These are phyloP conservation scores for Carex scoparia DNA, from an alignment of 176 grass and related monocot genomes.

Conservation along the genomic window DNA sequence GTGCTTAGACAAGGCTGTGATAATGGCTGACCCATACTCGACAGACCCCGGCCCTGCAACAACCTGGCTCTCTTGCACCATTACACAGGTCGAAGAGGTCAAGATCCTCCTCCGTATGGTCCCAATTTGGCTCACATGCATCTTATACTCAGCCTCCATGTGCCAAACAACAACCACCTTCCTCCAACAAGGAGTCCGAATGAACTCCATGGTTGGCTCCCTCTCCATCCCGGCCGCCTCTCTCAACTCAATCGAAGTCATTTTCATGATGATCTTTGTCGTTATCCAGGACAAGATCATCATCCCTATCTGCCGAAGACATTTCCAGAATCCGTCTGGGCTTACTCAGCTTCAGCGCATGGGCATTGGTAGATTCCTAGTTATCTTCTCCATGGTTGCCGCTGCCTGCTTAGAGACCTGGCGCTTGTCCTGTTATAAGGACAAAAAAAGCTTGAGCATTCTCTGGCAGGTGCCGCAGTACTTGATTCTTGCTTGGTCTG, in stretches of 20 bases:
- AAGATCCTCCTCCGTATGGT: slow-evolving; percentile 82
- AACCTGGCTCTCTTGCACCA: slow-evolving; percentile 39
- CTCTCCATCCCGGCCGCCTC: slow-evolving; percentile 74
- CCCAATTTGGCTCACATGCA: slow-evolving; percentile 66
- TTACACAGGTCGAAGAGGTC: slow-evolving; percentile 86
- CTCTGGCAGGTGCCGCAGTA: slow-evolving; percentile 73
- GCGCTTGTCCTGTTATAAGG: slow-evolving; percentile 38
- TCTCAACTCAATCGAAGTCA: slow-evolving; percentile 51
- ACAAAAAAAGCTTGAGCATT: slow-evolving; percentile 49
- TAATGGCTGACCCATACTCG: slow-evolving; percentile 35
- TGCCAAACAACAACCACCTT: slow-evolving; percentile 76
- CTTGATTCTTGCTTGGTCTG: slow-evolving; percentile 54
- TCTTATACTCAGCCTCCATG: slow-evolving; percentile 57
- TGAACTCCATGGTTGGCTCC: slow-evolving; percentile 59
- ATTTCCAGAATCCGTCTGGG: slow-evolving; percentile 41
- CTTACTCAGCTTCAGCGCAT: slow-evolving; percentile 74
- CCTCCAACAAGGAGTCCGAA: slow-evolving; percentile 65
- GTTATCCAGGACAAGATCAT: slow-evolving; percentile 56
- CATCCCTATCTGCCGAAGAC: slow-evolving; percentile 39
- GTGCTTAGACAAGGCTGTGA: slow-evolving; percentile 70
- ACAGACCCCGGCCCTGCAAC: slow-evolving; percentile 18
- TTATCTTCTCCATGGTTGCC: slow-evolving; percentile 42
- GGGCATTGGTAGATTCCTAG: slow-evolving; percentile 51
- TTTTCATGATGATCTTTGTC: slow-evolving; percentile 69
- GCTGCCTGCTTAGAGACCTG: slow-evolving; percentile 45